These are phyloP conservation scores for Trichoderma oligosporum DNA, from an alignment of 2,329 filamentous ascomycete species.

Conservation along the genomic window DNA sequence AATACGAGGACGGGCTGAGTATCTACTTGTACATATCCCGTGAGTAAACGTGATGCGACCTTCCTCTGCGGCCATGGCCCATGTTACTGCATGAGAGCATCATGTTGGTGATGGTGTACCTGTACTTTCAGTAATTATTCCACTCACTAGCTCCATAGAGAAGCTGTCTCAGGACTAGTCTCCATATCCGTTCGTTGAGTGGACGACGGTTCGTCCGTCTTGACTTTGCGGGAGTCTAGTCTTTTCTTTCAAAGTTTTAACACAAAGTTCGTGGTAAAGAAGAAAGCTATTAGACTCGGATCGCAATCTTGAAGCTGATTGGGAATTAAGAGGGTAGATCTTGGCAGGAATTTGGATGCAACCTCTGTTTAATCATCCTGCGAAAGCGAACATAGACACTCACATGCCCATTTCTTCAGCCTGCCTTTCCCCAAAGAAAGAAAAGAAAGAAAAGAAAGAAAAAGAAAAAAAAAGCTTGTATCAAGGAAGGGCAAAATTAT, in stretches of 20 bases:
- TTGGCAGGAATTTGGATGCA: not conserved
- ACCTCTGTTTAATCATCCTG: not conserved
- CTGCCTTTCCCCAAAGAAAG: not conserved
- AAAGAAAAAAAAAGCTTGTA: not conserved
- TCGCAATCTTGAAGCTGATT: not conserved
- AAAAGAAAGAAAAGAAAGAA: not conserved
- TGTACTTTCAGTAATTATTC: conserved; percentile 8
- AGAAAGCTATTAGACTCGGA: not conserved
- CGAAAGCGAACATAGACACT: not conserved
- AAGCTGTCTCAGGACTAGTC: conserved; percentile 1
- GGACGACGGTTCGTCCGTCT: conserved; percentile 12
- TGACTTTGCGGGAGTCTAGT: conserved; percentile 8
- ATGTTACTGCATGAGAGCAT: not conserved
- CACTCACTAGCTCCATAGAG: conserved; percentile 8
- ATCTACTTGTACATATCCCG: conserved; percentile 17
- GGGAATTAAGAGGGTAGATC: not conserved
- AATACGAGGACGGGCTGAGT: not conserved
- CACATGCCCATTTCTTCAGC: not conserved
- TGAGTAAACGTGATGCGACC: conserved; percentile 17
- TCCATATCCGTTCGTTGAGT: conserved; percentile 6
- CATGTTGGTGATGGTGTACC: conserved; percentile 17
- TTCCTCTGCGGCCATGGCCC: conserved; percentile 2
- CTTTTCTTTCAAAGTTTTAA: not conserved
- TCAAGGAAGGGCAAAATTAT: too few relatives aligned
- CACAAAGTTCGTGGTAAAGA: not conserved